Base-by-base conservation (phyloP, 1,139 yeast genomes). In the Candida neerlandica region DNA sequence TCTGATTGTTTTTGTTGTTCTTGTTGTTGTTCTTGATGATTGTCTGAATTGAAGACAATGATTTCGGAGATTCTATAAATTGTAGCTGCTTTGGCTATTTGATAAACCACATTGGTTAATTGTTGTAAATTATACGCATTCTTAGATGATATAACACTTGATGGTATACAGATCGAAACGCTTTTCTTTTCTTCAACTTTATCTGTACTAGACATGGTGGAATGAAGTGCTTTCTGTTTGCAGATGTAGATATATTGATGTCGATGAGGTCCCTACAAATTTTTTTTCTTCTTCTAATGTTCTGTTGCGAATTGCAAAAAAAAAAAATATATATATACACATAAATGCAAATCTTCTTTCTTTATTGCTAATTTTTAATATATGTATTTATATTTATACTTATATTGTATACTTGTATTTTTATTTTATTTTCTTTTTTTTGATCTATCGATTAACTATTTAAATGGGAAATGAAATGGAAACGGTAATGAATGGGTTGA, bases 41-140 rank as follows among this genome's bases (percentile, higher is more conserved):
- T 23, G 27, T 23, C 27, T 23, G 27, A 23, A 23, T 86, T 85
- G 59, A 89, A 73, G 1, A 91, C 73, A 5, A 91, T 82, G 40
- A 91, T 77, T 62, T 91, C 97, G 2, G 81, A 80, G 2, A 88
- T 89, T 49, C 82, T 78, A 63, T 78, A 90, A 14, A 82, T 72
- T 30, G 88, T 80, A 5, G 91, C 87, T 2, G 86, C 83, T 58
- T 86, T 81, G 15, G 96, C 95, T 27, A 91, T 76, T 66, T 90
- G 96, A 59, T 90, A 87, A 1, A 88, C 84, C 1, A 84, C 75
- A 51, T 80, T 73, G 0, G 96, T 89, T 11, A 82, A 83, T 64
- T 90, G 96, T 55, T 85, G 85, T 47, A 88, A 69, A 57, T 85
- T 85, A 48, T 69, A 69, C 45, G 94, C 87, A 63, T 82, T 80